Percentiles rank a stretch among this genome's conserved stretches.
These are phyloP conservation scores for Danielia oregonensis DNA, from an alignment of 805 yeast genomes.

Conservation along the genomic window DNA sequence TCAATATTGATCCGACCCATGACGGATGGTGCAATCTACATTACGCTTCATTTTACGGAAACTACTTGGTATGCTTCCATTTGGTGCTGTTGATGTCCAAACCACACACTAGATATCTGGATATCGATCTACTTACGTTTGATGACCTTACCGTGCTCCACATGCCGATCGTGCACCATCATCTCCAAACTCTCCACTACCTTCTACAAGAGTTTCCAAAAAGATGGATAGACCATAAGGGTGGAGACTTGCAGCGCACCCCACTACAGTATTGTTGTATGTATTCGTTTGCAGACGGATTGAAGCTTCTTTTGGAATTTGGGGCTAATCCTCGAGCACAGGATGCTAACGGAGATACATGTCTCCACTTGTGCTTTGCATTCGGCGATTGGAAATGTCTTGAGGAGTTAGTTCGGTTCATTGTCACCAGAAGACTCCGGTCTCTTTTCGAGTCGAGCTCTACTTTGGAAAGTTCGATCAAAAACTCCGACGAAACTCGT, in stretches of 20 bases:
- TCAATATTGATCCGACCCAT: constrained; percentile 56
- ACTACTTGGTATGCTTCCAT: constrained; percentile 61
- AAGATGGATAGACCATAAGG: constrained; percentile 53
- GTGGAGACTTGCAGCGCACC: constrained; percentile 45
- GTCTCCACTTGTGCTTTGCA: constrained; percentile 47
- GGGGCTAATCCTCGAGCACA: constrained; percentile 50
- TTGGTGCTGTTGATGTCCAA: constrained; percentile 43
- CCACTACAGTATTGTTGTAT: constrained; percentile 69
- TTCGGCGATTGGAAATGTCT: constrained; percentile 58
- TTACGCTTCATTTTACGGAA: constrained; percentile 73
- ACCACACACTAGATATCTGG: constrained; percentile 1
- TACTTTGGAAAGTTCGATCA: constrained; percentile 5
- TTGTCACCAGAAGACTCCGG: constrained; percentile 1
- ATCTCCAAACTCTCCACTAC: constrained; percentile 69
- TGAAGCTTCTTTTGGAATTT: constrained; percentile 60
- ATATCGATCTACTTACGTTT: constrained; percentile 44
- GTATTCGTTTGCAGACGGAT: constrained; percentile 58
- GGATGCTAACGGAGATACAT: constrained; percentile 34
- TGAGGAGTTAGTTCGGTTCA: constrained; percentile 19
- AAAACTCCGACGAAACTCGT: background rate
- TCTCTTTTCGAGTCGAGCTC: background rate
- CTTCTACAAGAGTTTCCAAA: constrained; percentile 50
- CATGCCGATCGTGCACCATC: constrained; percentile 53
- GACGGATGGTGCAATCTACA: constrained; percentile 85
- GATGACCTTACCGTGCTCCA: constrained; percentile 66